These are phyloP conservation scores for Trametopsis cervina DNA, from an alignment of 768 basidiomycete genomes.

Conservation along the genomic window DNA sequence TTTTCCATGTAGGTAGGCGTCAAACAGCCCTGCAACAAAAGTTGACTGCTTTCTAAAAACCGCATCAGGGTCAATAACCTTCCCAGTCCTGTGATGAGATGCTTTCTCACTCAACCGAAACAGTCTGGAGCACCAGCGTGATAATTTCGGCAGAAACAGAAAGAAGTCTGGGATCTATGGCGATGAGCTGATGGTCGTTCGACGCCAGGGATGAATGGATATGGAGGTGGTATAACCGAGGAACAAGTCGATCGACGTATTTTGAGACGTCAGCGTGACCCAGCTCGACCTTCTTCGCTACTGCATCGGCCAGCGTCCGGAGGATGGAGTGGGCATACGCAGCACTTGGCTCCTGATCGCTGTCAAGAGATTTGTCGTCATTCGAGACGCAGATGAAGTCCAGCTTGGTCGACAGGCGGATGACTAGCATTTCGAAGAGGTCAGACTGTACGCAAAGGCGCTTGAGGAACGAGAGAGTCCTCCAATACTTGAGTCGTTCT, in stretches of 20 bases:
- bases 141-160: slow-evolving; percentile 60
- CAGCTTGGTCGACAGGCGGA: slow-evolving; percentile 71
- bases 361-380: slow-evolving; percentile 12
- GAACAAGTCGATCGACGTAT: slow-evolving; percentile 72
- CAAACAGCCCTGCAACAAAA: slow-evolving; percentile 44
- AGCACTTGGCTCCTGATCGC: slow-evolving; percentile 53
- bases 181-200: slow-evolving; percentile 20
- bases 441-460: slow-evolving; percentile 64
- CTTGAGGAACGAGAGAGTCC: slow-evolving; percentile 59
- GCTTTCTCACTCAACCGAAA: slow-evolving; percentile 60
- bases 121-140: slow-evolving; percentile 55
- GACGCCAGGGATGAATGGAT: slow-evolving; percentile 32
- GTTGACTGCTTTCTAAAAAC: slow-evolving; percentile 63
- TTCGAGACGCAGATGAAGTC: slow-evolving; percentile 52
- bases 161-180: slow-evolving; percentile 48
- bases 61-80: not conserved
- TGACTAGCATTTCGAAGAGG: slow-evolving; percentile 80
- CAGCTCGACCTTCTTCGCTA: slow-evolving; percentile 42
- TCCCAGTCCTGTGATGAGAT: too few species aligned
- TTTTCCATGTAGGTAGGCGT: slow-evolving; percentile 50
- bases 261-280: slow-evolving; percentile 65
- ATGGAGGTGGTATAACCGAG: slow-evolving; percentile 61
- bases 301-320: slow-evolving; percentile 54
- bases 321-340: slow-evolving; percentile 86
- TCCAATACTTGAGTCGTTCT: slow-evolving; percentile 61